Evolutionary conservation across 257 asterid genomes (phyloP).

Genomic region (Forsythia suspensa): DNA sequence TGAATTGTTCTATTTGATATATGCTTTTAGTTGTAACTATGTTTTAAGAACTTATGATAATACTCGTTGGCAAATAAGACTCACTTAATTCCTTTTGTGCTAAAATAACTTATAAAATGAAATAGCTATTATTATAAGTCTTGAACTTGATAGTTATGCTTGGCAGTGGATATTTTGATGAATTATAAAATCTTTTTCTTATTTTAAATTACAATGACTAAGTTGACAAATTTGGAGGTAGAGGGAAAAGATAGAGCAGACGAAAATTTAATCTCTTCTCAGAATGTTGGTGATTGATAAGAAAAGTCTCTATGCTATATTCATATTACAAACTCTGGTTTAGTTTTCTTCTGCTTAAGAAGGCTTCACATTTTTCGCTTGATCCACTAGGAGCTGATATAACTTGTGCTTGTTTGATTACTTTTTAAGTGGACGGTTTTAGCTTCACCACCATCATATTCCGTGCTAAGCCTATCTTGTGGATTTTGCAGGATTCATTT

Average conservation of each 20-base stretch:
- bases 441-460: conserved; percentile 8
- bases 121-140: background rate
- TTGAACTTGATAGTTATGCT: background rate
- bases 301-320: background rate
- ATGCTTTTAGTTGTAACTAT: background rate
- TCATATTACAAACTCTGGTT: conserved; percentile 5
- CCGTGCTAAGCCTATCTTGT: conserved; percentile 13
- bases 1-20: background rate
- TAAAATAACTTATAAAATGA: background rate
- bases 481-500: conserved; percentile 27
- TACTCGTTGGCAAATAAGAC: background rate
- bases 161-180: background rate
- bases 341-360: conserved; percentile 2
- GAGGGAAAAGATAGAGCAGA: background rate
- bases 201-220: background rate
- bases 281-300: background rate
- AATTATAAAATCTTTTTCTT: background rate
- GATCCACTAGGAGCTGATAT: background rate
- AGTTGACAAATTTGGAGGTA: background rate
- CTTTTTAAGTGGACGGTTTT: conserved; percentile 15
- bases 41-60: background rate
- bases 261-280: background rate
- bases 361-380: background rate
- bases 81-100: background rate
- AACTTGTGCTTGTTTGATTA: background rate